A percentile compares a stretch with the other conserved stretches of the same genome.
Evolutionary conservation across 352 stramenopile species (phyloP).

Genomic region (Elongisporangium undulatum): DNA sequence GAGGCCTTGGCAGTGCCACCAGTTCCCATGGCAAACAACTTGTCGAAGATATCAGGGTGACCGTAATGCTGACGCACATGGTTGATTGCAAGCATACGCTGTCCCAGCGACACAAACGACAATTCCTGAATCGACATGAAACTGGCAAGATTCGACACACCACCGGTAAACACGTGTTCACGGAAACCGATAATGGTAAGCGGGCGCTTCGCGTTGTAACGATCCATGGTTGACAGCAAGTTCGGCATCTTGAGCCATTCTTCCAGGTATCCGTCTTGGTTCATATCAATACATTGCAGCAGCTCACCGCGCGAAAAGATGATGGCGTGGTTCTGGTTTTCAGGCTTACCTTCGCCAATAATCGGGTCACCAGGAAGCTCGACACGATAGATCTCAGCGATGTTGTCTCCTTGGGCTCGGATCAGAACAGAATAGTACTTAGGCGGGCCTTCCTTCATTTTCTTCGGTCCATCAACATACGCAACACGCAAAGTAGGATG

Average conservation of each 20-base stretch:
- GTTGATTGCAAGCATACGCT: conserved; percentile 48
- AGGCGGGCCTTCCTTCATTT: conserved; percentile 79
- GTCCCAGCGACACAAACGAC: conserved; percentile 53
- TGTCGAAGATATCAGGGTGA: conserved; percentile 68
- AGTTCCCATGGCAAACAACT: conserved; percentile 50
- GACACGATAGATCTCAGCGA: conserved; percentile 79
- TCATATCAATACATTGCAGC: conserved; percentile 91
- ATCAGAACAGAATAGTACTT: conserved; percentile 86
- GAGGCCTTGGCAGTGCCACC: conserved; percentile 54
- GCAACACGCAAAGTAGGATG: conserved; percentile 71
- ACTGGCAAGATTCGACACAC: conserved; percentile 49
- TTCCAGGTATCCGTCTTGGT: conserved; percentile 85
- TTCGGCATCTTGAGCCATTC: conserved; percentile 86
- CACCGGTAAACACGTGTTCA: conserved; percentile 57
- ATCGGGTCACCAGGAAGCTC: conserved; percentile 83
- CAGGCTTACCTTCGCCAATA: conserved; percentile 83
- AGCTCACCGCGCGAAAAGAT: conserved; percentile 85
- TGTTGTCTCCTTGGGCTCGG: conserved; percentile 61
- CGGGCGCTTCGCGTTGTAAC: conserved; percentile 33
- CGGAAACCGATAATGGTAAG: conserved; percentile 63
- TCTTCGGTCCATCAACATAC: conserved; percentile 86
- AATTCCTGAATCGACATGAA: conserved; percentile 69
- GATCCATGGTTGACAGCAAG: conserved; percentile 74
- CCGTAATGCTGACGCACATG: conserved; percentile 61
- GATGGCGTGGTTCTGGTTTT: conserved; percentile 89